A percentile compares a stretch with the other conserved stretches of the same genome.
Conservation (phyloP, 2,329 filamentous ascomycete genomes). For the Phialophora verrucosa region DNA sequence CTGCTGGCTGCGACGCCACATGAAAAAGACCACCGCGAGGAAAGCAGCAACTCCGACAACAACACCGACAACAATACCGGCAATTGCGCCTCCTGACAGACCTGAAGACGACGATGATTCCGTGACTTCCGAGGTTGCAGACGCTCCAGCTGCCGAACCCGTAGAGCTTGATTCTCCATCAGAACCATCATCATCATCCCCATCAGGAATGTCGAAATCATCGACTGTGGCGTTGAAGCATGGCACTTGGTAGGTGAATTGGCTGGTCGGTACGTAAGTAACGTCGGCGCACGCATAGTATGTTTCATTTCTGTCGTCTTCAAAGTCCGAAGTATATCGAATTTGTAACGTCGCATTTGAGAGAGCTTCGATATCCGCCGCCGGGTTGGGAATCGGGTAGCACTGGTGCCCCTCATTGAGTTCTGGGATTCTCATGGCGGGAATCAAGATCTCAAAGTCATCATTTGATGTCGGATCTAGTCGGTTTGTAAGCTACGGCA, state of each 20-base stretch:
- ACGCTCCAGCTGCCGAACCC: neutral
- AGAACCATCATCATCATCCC: constrained; percentile 24
- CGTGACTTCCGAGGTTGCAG: constrained; percentile 10
- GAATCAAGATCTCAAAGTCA: constrained; percentile 49
- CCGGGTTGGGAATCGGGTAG: constrained; percentile 49
- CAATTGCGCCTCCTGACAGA: constrained; percentile 51
- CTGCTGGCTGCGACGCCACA: constrained; percentile 30
- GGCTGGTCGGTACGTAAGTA: constrained; percentile 49
- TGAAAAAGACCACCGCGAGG: constrained; percentile 22
- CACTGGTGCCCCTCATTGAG: constrained; percentile 54
- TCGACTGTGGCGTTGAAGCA: constrained; percentile 56
- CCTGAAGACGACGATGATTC: constrained; percentile 35
- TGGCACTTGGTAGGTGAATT: constrained; percentile 51
- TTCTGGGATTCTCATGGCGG: constrained; percentile 45
- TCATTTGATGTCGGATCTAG: constrained; percentile 49
- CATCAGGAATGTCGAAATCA: constrained; percentile 42
- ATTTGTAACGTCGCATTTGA: constrained; percentile 55
- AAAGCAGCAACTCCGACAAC: constrained; percentile 26
- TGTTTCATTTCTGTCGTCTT: constrained; percentile 50
- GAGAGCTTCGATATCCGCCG: constrained; percentile 44
- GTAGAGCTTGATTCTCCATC: constrained; percentile 12
- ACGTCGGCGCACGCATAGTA: constrained; percentile 58
- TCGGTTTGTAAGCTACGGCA: neutral
- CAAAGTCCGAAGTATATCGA: constrained; percentile 51
- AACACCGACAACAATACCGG: constrained; percentile 47